Base-by-base conservation (phyloP, 2,329 filamentous ascomycete species). In the Cryoendolithus antarcticus region DNA sequence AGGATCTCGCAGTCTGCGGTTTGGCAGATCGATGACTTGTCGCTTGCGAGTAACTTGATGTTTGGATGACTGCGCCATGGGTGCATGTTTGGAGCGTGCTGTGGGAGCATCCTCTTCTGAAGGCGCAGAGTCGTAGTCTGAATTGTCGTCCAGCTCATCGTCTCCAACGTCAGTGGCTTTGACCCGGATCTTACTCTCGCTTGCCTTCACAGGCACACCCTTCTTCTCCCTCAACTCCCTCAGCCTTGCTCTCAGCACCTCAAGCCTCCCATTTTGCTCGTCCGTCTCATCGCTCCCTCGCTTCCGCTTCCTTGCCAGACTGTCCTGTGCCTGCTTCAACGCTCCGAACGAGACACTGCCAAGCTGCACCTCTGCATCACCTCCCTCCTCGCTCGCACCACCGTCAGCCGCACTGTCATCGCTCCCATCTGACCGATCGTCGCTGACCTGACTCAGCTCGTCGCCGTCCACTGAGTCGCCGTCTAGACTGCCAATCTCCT, bases 321-420 rank as follows among this genome's bases (percentile, higher is more conserved):
- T 73, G 30, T 79, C 79, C 64, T 93, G 85, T 1, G 86, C 88
- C 67, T 85, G 84, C 47, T 84, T 85, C 31, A 95, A 69, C 10
- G 84, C 83, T 46, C 86, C 88, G 54, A 96, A 95, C 15, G 86
- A 91, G 48, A 95, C 76, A 44, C 67, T 70, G 52, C 66, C 69
- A 42, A 79, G 61, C 28, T 63, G 57, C 9, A 62, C 57, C 35
- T 66, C 55, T 15, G 65, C 60, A 39, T 67, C 60, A 2, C 60
- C 57, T 30, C 61, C 5, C 15, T 19, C 15, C 15, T 19, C 15
- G 15, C 15, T 19, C 3, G 15, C 15, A 3, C 15, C 15, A 19
- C 5, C 15, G 15, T 19, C 15, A 19, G 15, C 15, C 15, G 3
- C 15, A 5, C 15, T 19, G 15, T 19, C 15, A 19, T 19, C 15